Percentiles rank a stretch among this genome's conserved stretches.
These are phyloP conservation scores for Leishmania tropica DNA, from an alignment of 208 protist species.

Conservation along the genomic window DNA sequence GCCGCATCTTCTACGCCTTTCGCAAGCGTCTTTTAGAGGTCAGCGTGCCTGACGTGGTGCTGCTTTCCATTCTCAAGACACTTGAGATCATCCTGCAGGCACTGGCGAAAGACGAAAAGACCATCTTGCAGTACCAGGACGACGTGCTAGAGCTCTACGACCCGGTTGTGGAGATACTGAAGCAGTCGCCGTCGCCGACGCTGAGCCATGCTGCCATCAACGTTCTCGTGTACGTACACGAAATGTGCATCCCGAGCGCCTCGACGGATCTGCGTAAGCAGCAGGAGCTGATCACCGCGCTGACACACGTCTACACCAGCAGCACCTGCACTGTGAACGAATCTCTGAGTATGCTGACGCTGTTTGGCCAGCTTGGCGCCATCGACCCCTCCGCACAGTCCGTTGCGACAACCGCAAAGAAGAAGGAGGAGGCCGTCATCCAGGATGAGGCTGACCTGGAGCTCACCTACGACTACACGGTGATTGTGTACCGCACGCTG, in stretches of 20 bases:
- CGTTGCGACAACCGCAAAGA: constrained; percentile 46
- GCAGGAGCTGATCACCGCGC: constrained; percentile 70
- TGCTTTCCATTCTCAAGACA: constrained; percentile 78
- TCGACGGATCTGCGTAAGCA: constrained; percentile 50
- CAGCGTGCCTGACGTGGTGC: constrained; percentile 63
- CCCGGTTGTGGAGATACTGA: constrained; percentile 64
- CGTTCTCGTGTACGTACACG: constrained; percentile 79
- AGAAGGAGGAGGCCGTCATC: constrained; percentile 71
- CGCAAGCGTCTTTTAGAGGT: constrained; percentile 66
- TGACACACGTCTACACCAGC: constrained; percentile 80
- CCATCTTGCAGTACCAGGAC: constrained; percentile 80
- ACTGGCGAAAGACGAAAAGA: constrained; percentile 61
- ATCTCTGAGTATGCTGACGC: constrained; percentile 73
- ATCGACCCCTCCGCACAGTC: constrained; percentile 75
- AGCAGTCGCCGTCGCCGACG: constrained; percentile 62
- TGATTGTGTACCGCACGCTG: constrained; percentile 91
- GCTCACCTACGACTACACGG: constrained; percentile 92
- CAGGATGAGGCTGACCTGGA: constrained; percentile 86
- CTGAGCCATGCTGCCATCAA: constrained; percentile 80
- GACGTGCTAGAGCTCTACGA: constrained; percentile 81
- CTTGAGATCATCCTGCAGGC: constrained; percentile 68
- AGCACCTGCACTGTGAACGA: constrained; percentile 64
- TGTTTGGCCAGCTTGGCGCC: constrained; percentile 89
- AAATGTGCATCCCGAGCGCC: constrained; percentile 55
- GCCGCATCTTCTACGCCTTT: constrained; percentile 87